Percentiles rank a stretch among this genome's conserved stretches.
These are phyloP conservation scores for Phytophthora citricola DNA, from an alignment of 352 stramenopile species.

Conservation along the genomic window DNA sequence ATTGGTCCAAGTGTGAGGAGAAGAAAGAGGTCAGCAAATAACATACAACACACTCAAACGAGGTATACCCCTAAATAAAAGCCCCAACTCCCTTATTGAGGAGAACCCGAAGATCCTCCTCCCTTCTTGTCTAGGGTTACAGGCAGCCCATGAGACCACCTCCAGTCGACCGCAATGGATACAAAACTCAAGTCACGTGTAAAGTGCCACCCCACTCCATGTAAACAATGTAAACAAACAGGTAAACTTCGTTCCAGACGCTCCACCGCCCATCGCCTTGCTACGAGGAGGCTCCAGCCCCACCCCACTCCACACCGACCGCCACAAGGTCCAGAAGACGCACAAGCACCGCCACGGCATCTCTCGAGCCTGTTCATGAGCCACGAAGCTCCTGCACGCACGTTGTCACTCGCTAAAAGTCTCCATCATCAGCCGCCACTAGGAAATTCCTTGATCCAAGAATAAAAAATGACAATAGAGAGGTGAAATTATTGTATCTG, in stretches of 20 bases:
- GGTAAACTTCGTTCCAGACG: conserved; percentile 9
- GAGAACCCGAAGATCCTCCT: conserved; percentile 9
- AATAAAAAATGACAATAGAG: no score
- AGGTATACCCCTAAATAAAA: conserved; percentile 15
- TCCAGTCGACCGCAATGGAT: conserved; percentile 35
- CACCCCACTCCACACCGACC: conserved; percentile 23
- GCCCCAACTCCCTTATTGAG: conserved; percentile 4
- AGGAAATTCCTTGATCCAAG: no score
- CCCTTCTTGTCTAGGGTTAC: conserved; percentile 69
- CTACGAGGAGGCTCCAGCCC: conserved; percentile 1
- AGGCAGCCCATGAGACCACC: conserved; percentile 62
- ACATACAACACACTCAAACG: conserved; percentile 44
- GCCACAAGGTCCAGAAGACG: conserved; percentile 3
- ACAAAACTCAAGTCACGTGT: conserved; percentile 22
- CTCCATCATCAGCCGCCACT: conserved; percentile 29
- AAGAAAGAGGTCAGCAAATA: conserved; percentile 85
- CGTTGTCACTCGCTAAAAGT: conserved; percentile 25
- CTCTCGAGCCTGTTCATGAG: neutral
- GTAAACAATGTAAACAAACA: conserved; percentile 20
- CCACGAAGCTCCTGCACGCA: conserved; percentile 20
- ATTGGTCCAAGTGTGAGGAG: conserved; percentile 46
- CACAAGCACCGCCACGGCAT: conserved; percentile 2
- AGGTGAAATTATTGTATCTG: neutral
- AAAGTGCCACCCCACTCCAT: conserved; percentile 14
- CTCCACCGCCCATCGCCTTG: conserved; percentile 23